Percentiles rank a stretch among this genome's conserved stretches.
These are phyloP conservation scores for Pseudocohnilembus persalinus DNA, from an alignment of 169 alveolate genomes.

Conservation along the genomic window DNA sequence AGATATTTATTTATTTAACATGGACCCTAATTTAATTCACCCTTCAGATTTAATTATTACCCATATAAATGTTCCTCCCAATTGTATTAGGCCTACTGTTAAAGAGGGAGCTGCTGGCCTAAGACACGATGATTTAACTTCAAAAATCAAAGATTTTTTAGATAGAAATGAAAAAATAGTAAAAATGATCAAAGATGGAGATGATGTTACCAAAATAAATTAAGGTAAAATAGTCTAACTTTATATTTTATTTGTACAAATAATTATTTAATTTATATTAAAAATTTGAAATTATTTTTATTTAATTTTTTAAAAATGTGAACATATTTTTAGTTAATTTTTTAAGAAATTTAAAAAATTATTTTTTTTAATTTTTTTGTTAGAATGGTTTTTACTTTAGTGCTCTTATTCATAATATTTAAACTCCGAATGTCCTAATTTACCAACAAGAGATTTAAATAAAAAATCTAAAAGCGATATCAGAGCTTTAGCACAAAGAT, in stretches of 20 bases:
- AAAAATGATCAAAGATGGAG: constrained; percentile 81
- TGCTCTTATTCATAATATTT: constrained; percentile 89
- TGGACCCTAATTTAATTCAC: constrained; percentile 67
- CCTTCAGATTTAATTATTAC: constrained; percentile 93
- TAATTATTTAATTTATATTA: no score
- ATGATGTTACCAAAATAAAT: constrained; percentile 83
- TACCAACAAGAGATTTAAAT: constrained; percentile 68
- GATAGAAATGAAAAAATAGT: constrained; percentile 78
- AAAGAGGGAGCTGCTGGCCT: constrained; percentile 89
- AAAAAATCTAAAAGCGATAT: constrained; percentile 59
- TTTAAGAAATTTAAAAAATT: no score
- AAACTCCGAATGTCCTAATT: constrained; percentile 94
- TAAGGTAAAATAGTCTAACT: constrained; percentile 40
- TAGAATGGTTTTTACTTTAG: constrained; percentile 88
- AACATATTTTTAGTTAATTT: no score
- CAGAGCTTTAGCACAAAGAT: constrained; percentile 85
- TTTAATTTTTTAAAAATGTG: no score
- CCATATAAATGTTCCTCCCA: constrained; percentile 96
- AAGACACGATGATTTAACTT: constrained; percentile 96
- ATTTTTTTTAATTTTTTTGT: no score
- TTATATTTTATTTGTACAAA: constrained; percentile 29
- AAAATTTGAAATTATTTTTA: no score
- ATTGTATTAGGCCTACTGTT: constrained; percentile 96
- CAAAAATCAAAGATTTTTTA: constrained; percentile 89
- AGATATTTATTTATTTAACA: constrained; percentile 91